A percentile compares a stretch with the other conserved stretches of the same genome.
These are phyloP conservation scores for Zalerion maritima DNA, from an alignment of 495 filamentous ascomycete species.

Conservation along the genomic window DNA sequence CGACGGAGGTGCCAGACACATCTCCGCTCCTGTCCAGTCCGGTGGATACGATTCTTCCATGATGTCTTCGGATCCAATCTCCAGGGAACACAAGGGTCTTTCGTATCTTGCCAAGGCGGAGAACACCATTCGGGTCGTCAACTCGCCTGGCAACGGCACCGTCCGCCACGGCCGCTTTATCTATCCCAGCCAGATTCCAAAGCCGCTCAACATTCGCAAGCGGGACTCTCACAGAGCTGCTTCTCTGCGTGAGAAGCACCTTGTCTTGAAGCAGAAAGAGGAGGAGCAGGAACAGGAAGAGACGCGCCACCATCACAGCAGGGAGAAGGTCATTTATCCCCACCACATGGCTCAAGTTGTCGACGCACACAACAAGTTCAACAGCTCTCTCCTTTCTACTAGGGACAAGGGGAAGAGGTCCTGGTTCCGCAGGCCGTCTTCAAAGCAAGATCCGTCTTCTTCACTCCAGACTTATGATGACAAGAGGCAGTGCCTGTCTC, in stretches of 20 bases:
- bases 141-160: constrained; percentile 16
- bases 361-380: constrained; percentile 1
- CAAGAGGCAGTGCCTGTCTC: constrained; percentile 4
- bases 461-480: constrained; percentile 18
- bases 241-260: not conserved
- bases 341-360: constrained; percentile 4
- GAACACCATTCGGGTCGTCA: constrained; percentile 37
- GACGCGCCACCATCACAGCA: not conserved
- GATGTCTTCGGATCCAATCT: constrained; percentile 7
- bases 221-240: constrained; percentile 14
- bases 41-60: constrained; percentile 10
- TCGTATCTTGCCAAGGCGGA: constrained; percentile 20
- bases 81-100: constrained; percentile 17
- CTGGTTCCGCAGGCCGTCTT: constrained; percentile 8
- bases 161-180: constrained; percentile 5
- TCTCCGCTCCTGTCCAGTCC: constrained; percentile 16
- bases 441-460: constrained; percentile 19
- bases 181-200: constrained; percentile 9
- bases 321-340: constrained; percentile 11
- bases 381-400: constrained; percentile 15
- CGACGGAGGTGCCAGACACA: constrained; percentile 11
- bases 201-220: constrained; percentile 43
- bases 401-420: constrained; percentile 7
- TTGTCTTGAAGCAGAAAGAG: constrained; percentile 5
- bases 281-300: constrained; percentile 1